phyloP scores from a whole-genome alignment of 345 rosid species.

The Excoecaria cochinchinensis region DNA sequence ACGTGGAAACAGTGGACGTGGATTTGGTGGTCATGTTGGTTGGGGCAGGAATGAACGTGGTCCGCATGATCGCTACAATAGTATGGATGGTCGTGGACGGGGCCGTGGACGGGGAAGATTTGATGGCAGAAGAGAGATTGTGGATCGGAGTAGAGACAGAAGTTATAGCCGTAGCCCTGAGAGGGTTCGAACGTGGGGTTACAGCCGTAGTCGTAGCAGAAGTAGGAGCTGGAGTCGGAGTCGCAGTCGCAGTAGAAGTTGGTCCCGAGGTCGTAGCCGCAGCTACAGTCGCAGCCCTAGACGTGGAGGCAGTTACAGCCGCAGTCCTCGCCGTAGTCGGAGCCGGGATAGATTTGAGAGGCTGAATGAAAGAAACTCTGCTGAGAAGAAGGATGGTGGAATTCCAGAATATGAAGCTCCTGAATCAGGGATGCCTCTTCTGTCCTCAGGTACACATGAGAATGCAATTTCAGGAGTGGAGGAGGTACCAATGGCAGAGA shows the following conservation, averaged over 20 bases:
- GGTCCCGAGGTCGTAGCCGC: constrained; percentile 20
- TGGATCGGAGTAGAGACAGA: constrained; percentile 54
- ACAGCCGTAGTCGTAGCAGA: constrained; percentile 46
- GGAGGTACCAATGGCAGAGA: constrained; percentile 8
- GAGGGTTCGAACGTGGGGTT: constrained; percentile 51
- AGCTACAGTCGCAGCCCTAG: constrained; percentile 43
- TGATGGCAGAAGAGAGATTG: constrained; percentile 64
- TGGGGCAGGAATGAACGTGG: constrained; percentile 60
- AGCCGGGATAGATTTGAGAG: constrained; percentile 50
- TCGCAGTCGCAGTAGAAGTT: background rate
- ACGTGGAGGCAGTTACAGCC: constrained; percentile 23
- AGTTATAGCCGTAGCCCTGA: constrained; percentile 79
- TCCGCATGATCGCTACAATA: constrained; percentile 53
- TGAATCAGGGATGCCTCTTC: constrained; percentile 21
- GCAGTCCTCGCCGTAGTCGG: constrained; percentile 21
- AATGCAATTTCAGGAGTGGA: constrained; percentile 19
- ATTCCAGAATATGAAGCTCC: constrained; percentile 30
- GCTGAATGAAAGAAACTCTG: constrained; percentile 25
- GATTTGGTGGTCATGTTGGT: constrained; percentile 43
- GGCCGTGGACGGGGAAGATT: constrained; percentile 72
- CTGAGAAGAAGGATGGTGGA: constrained; percentile 23
- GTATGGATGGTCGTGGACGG: constrained; percentile 64
- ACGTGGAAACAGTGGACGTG: too few species aligned
- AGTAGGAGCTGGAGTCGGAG: constrained; percentile 57
- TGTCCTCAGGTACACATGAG: constrained; percentile 24